These are phyloP conservation scores for Lasiosphaeria miniovina DNA, from an alignment of 495 filamentous ascomycete genomes.

Conservation along the genomic window DNA sequence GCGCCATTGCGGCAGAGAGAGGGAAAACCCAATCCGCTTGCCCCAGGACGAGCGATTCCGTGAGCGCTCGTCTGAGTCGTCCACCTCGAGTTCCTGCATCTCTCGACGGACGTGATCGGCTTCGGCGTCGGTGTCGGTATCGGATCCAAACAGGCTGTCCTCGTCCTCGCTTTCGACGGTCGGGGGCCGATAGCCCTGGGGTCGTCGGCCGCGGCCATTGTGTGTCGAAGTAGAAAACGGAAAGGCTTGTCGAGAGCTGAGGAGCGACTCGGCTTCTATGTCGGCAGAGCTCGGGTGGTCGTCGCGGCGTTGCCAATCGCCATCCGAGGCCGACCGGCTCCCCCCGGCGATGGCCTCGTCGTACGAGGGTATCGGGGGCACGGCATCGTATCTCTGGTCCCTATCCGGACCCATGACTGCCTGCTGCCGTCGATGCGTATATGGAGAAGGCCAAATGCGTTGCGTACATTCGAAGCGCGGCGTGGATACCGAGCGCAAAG, in stretches of 20 bases:
- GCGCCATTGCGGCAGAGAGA: conserved; percentile 46
- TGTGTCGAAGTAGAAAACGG: conserved; percentile 24
- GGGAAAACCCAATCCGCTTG: conserved; percentile 45
- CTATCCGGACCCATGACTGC: conserved; percentile 43
- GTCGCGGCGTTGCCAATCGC: conserved; percentile 17
- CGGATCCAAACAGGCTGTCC: conserved; percentile 35
- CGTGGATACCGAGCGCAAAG: background rate
- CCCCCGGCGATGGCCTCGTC: conserved; percentile 72
- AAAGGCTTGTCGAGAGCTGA: conserved; percentile 40
- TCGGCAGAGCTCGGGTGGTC: conserved; percentile 25
- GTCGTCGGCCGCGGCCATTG: conserved; percentile 35
- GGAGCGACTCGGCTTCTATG: conserved; percentile 57
- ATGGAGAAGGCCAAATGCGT: background rate
- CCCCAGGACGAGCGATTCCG: conserved; percentile 42
- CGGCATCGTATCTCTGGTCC: conserved; percentile 53
- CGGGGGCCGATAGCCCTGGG: conserved; percentile 64
- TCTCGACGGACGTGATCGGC: conserved; percentile 66
- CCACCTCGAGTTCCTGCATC: conserved; percentile 86
- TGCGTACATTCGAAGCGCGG: conserved; percentile 20
- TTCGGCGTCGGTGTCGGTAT: conserved; percentile 40
- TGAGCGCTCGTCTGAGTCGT: conserved; percentile 60
- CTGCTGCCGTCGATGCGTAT: conserved; percentile 8
- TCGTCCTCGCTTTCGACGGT: conserved; percentile 65
- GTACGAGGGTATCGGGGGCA: conserved; percentile 86
- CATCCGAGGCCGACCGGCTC: conserved; percentile 18